phyloP scores from a whole-genome alignment of 208 protist species.

The Trypanosoma melophagium region DNA sequence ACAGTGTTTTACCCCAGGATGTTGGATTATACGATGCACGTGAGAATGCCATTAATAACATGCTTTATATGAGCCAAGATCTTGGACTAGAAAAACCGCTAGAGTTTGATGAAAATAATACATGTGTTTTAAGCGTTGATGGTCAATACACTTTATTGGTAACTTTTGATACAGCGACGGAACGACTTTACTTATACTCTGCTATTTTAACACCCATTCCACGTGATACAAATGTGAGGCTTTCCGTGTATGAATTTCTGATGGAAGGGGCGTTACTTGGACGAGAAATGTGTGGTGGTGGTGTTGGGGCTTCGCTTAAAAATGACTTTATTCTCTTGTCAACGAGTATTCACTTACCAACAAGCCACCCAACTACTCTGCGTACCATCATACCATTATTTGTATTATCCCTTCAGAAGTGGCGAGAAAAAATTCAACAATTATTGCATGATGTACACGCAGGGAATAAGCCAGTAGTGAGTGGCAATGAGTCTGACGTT shows the following conservation, averaged over 20 bases:
- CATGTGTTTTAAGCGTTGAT: conserved; percentile 69
- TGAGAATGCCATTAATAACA: conserved; percentile 60
- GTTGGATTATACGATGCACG: conserved; percentile 43
- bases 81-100: conserved; percentile 43
- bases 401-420: conserved; percentile 62
- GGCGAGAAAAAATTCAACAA: conserved; percentile 48
- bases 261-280: conserved; percentile 72
- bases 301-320: conserved; percentile 62
- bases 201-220: conserved; percentile 64
- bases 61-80: conserved; percentile 61
- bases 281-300: conserved; percentile 69
- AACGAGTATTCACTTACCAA: conserved; percentile 70
- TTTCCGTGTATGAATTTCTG: conserved; percentile 68
- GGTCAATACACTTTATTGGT: conserved; percentile 66
- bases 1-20: conserved; percentile 9
- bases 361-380: conserved; percentile 66
- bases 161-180: conserved; percentile 65
- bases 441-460: conserved; percentile 29
- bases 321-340: conserved; percentile 76
- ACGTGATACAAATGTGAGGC: conserved; percentile 27
- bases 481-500: neutral
- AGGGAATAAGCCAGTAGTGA: neutral
- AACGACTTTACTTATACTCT: conserved; percentile 73
- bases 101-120: conserved; percentile 62
- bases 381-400: conserved; percentile 58